Evolutionary conservation across 2,329 filamentous ascomycete species (phyloP).

Genomic region (Lachnellula occidentalis): DNA sequence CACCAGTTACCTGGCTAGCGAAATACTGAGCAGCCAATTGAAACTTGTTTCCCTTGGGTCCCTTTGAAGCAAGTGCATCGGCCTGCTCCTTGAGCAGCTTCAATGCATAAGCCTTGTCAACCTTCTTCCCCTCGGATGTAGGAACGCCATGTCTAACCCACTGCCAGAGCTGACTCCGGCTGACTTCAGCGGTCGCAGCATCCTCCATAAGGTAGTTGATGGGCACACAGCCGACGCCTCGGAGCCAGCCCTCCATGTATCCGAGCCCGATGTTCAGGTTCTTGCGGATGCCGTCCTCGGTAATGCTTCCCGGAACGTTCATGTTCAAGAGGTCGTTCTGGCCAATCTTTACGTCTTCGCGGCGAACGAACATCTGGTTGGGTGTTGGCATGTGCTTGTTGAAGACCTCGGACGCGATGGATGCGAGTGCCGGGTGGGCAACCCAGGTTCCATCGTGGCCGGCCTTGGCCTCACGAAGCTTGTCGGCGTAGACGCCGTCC

Average conservation of each 20-base stretch:
- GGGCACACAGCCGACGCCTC: constrained; percentile 89
- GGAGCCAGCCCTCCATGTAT: constrained; percentile 98
- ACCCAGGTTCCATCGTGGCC: constrained; percentile 98
- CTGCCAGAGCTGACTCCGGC: constrained; percentile 91
- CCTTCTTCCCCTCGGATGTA: constrained; percentile 82
- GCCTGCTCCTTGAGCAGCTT: constrained; percentile 82
- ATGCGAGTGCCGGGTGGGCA: constrained; percentile 85
- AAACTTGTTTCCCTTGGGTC: constrained; percentile 85
- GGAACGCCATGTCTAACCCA: constrained; percentile 73
- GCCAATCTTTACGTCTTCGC: constrained; percentile 81
- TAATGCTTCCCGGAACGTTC: constrained; percentile 89
- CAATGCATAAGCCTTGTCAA: constrained; percentile 88
- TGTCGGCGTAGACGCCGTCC: constrained; percentile 88
- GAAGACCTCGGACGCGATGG: constrained; percentile 88
- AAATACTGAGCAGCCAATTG: constrained; percentile 90
- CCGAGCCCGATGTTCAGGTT: constrained; percentile 94
- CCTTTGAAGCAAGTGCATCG: constrained; percentile 67
- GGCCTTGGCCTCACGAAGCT: constrained; percentile 89
- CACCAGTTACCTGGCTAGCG: constrained; percentile 84
- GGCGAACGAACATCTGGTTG: constrained; percentile 88
- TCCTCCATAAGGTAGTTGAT: constrained; percentile 99
- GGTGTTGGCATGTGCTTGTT: constrained; percentile 98
- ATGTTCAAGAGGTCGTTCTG: constrained; percentile 94
- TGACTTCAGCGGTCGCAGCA: constrained; percentile 93
- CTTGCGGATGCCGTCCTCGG: constrained; percentile 92